Evolutionary conservation across 768 basidiomycete species (phyloP).

Genomic region (Amylocystis lapponica): DNA sequence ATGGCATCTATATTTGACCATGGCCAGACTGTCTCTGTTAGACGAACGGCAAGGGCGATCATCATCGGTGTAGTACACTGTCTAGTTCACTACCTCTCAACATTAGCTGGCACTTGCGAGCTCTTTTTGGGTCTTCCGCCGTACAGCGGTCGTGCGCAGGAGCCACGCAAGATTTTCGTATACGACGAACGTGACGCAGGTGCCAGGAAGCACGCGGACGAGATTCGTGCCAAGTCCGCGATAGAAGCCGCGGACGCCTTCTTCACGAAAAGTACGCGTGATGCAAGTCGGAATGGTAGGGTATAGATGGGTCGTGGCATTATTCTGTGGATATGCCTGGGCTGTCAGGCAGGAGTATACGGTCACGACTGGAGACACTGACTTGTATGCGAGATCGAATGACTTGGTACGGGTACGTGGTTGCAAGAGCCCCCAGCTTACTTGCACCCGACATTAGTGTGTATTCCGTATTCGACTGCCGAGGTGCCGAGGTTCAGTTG

Average conservation of each 20-base stretch:
- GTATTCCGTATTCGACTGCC: slow-evolving; percentile 88
- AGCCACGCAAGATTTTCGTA: slow-evolving; percentile 92
- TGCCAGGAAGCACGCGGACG: slow-evolving; percentile 91
- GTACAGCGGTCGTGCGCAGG: slow-evolving; percentile 59
- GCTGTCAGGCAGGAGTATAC: slow-evolving; percentile 1
- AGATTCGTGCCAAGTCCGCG: slow-evolving; percentile 93
- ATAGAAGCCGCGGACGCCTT: slow-evolving; percentile 85
- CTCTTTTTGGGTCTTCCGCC: slow-evolving; percentile 30
- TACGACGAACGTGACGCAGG: slow-evolving; percentile 96
- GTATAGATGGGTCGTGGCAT: slow-evolving; percentile 61
- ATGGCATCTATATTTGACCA: too few species aligned
- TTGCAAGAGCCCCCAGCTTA: slow-evolving; percentile 74
- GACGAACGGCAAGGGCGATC: too few species aligned
- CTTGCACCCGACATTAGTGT: slow-evolving; percentile 89
- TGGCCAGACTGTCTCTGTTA: too few species aligned
- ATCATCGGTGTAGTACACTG: too few species aligned
- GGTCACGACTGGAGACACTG: slow-evolving; percentile 14
- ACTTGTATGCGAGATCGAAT: slow-evolving; percentile 92
- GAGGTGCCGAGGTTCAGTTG: slow-evolving; percentile 1
- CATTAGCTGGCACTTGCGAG: not conserved
- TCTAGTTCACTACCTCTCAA: too few species aligned
- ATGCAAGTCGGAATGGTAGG: slow-evolving; percentile 82
- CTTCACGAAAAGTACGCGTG: slow-evolving; percentile 71
- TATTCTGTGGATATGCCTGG: slow-evolving; percentile 48
- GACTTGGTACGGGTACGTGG: slow-evolving; percentile 98